phyloP scores from a whole-genome alignment of 305 asterid species.

The Caryopteris hybrid region DNA sequence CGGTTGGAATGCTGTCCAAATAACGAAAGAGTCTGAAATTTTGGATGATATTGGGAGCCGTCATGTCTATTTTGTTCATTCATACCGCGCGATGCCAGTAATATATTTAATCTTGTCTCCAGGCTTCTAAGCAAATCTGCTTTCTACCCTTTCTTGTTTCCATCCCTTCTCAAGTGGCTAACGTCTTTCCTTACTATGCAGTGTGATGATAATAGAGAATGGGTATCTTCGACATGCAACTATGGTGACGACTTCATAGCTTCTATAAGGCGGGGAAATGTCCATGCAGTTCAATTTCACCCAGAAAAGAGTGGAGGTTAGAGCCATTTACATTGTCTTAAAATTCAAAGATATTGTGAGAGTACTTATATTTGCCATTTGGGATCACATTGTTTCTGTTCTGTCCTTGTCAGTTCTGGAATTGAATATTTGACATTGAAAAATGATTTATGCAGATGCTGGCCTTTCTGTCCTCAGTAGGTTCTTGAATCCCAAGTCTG shows the following conservation, averaged over 20 bases:
- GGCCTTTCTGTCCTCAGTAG: conserved; percentile 88
- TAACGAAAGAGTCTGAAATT: conserved; percentile 53
- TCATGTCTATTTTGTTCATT: conserved; percentile 97
- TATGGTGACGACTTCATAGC: conserved; percentile 81
- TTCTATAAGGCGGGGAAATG: conserved; percentile 79
- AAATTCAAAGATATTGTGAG: neutral
- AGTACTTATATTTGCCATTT: neutral
- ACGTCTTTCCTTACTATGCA: conserved; percentile 23
- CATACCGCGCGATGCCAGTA: conserved; percentile 91
- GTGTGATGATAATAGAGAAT: conserved; percentile 79
- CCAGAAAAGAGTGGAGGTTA: conserved; percentile 96
- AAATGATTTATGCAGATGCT: conserved; percentile 50
- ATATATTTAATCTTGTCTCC: conserved; percentile 13
- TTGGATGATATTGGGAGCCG: conserved; percentile 72
- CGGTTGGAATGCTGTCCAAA: conserved; percentile 91
- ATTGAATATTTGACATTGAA: neutral
- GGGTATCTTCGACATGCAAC: conserved; percentile 83
- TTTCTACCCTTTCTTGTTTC: neutral
- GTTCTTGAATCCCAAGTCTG: conserved; percentile 62
- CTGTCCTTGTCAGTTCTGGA: neutral
- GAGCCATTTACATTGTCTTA: conserved; percentile 9
- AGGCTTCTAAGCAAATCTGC: neutral
- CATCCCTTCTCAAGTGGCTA: conserved; percentile 14
- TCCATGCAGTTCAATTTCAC: conserved; percentile 93
- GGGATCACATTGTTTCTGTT: neutral